Evolutionary conservation across 768 basidiomycete species (phyloP), one percentile per base, ranked within the genome.

Genomic region (Suillus variegatus): DNA sequence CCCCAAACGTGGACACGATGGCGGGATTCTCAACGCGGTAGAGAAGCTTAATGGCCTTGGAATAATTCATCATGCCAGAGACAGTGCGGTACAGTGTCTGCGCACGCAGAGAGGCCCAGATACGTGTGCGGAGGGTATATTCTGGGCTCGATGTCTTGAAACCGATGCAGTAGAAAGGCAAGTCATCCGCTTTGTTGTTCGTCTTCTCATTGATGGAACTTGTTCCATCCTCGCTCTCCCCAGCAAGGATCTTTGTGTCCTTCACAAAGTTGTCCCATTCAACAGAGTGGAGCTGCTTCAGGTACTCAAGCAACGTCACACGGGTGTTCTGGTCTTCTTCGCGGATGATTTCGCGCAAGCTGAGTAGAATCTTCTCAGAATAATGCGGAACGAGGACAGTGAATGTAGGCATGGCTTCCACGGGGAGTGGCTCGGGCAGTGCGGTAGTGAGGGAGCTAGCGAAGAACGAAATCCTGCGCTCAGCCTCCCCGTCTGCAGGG

Each of bases 241-340:
- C 97, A 0, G 94, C 95, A 46, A 99, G 82, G 69, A 99, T 99
- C 84, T 99, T 99, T 67, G 97, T 99, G 74, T 99, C 97, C 82
- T 96, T 95, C 71, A 99, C 97, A 73, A 99, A 99, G 78, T 99
- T 99, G 81, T 98, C 97, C 97, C 97, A 99, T 76, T 99, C 97
- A 65, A 98, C 85, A 22, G 97, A 97, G 75, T 99, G 97, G 56
- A 99, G 84, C 76, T 99, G 97, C 79, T 99, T 99, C 76, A 99
- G 82, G 77, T 99, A 99, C 79, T 99, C 97, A 64, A 99, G 85
- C 28, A 98, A 83, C 10, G 97, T 99, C 64, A 99, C 97, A 5
- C 97, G 94, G 9, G 97, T 98, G 74, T 87, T 97, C 74, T 92
- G 90, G 73, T 99, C 96, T 75, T 99, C 96, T 77, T 99, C 97